These are phyloP conservation scores for Nigrograna mackinnonii DNA, from an alignment of 2,329 filamentous ascomycete species.

Conservation along the genomic window DNA sequence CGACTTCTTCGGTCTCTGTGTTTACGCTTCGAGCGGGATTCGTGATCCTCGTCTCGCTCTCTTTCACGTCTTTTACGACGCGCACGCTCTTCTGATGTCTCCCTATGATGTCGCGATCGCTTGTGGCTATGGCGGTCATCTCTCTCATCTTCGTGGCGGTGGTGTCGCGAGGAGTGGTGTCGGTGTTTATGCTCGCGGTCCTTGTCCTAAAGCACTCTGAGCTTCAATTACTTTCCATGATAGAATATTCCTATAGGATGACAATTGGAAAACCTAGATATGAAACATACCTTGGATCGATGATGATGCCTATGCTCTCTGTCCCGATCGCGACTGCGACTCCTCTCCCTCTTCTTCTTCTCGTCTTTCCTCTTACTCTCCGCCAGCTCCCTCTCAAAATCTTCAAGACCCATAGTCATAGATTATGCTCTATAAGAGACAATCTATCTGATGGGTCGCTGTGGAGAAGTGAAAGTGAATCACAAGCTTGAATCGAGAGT, in stretches of 20 bases:
- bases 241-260: not conserved
- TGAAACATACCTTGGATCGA: constrained; percentile 24
- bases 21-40: constrained; percentile 32
- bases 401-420: constrained; percentile 62
- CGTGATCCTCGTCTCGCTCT: constrained; percentile 30
- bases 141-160: constrained; percentile 53
- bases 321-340: constrained; percentile 44
- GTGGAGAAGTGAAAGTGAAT: too few species aligned
- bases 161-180: constrained; percentile 46
- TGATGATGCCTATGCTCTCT: constrained; percentile 25
- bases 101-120: constrained; percentile 61
- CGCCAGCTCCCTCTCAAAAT: constrained; percentile 79
- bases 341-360: constrained; percentile 50
- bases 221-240: not conserved
- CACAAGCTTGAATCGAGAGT: too few species aligned
- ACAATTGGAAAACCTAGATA: not conserved
- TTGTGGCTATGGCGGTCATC: constrained; percentile 62
- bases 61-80: constrained; percentile 49
- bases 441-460: too few species aligned
- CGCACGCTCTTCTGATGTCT: constrained; percentile 38
- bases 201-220: constrained; percentile 20
- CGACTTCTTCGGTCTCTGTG: constrained; percentile 28
- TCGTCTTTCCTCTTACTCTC: constrained; percentile 62
- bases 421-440: too few species aligned
- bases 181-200: constrained; percentile 52